Conservation (phyloP, 1,139 yeast genomes). For the Taphrina pruni region DNA sequence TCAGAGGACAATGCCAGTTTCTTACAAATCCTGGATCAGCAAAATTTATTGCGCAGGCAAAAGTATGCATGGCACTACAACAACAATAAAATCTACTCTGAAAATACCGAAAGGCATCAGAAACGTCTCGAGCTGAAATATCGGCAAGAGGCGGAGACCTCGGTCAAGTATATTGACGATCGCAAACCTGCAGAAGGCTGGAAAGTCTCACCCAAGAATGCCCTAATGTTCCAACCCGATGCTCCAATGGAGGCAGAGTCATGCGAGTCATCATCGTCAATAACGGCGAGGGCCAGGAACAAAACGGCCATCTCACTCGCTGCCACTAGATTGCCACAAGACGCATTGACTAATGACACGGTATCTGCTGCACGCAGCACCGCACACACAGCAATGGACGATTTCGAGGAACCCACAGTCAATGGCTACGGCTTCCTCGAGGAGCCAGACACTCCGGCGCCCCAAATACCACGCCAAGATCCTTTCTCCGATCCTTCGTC, state of each 20-base stretch:
- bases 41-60: slow-evolving; percentile 46
- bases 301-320: slow-evolving; percentile 22
- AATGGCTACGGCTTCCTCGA: slow-evolving; percentile 45
- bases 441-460: slow-evolving; percentile 28
- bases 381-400: slow-evolving; percentile 10
- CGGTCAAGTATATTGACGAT: slow-evolving; percentile 39
- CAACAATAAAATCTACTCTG: slow-evolving; percentile 44
- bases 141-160: not conserved
- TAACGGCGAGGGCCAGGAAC: not conserved
- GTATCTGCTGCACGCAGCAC: not conserved
- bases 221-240: slow-evolving; percentile 48
- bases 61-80: slow-evolving; percentile 49
- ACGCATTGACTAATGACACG: not conserved
- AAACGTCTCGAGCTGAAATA: not conserved
- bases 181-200: slow-evolving; percentile 44
- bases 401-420: slow-evolving; percentile 41
- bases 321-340: slow-evolving; percentile 25
- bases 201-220: slow-evolving; percentile 46
- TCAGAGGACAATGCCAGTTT: slow-evolving; percentile 53
- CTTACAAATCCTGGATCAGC: slow-evolving; percentile 48
- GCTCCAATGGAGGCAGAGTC: slow-evolving; percentile 9
- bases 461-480: not conserved
- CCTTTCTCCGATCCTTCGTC: not conserved
- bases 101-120: slow-evolving; percentile 14
- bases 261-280: not conserved